phyloP scores from a whole-genome alignment of 2,329 filamentous ascomycete species.

The Fusarium sp. region DNA sequence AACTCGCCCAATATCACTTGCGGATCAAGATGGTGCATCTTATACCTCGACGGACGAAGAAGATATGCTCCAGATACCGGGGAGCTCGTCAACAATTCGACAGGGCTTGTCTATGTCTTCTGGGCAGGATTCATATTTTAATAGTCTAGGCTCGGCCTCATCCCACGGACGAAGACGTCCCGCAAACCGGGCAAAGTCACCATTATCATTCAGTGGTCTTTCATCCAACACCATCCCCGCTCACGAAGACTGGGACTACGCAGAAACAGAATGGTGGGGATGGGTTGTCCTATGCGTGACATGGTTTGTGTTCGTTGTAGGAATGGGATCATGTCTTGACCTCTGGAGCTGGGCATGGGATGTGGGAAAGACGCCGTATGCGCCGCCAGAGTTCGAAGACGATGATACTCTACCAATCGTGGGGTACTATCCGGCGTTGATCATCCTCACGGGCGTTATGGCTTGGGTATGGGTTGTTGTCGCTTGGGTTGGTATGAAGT shows the following conservation, averaged over 20 bases:
- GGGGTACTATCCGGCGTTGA: slow-evolving; percentile 94
- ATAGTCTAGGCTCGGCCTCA: slow-evolving; percentile 47
- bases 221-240: slow-evolving; percentile 57
- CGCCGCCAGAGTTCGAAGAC: slow-evolving; percentile 92
- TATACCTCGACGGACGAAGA: slow-evolving; percentile 81
- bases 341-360: slow-evolving; percentile 99
- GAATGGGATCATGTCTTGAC: slow-evolving; percentile 94
- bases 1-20: slow-evolving; percentile 7
- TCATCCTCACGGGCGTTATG: slow-evolving; percentile 94
- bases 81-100: slow-evolving; percentile 53
- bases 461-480: slow-evolving; percentile 98
- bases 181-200: slow-evolving; percentile 65
- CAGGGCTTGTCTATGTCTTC: slow-evolving; percentile 59
- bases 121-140: slow-evolving; percentile 71
- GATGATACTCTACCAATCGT: slow-evolving; percentile 94
- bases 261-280: slow-evolving; percentile 97
- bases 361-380: slow-evolving; percentile 94
- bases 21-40: slow-evolving; percentile 34
- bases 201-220: slow-evolving; percentile 63
- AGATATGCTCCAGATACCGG: slow-evolving; percentile 72
- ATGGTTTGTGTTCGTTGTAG: slow-evolving; percentile 94
- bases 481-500: slow-evolving; percentile 99
- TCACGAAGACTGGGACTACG: slow-evolving; percentile 81
- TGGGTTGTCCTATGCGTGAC: slow-evolving; percentile 92
- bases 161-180: slow-evolving; percentile 56